These are phyloP conservation scores for Cryomyces minteri DNA, from an alignment of 495 filamentous ascomycete species.

Conservation along the genomic window DNA sequence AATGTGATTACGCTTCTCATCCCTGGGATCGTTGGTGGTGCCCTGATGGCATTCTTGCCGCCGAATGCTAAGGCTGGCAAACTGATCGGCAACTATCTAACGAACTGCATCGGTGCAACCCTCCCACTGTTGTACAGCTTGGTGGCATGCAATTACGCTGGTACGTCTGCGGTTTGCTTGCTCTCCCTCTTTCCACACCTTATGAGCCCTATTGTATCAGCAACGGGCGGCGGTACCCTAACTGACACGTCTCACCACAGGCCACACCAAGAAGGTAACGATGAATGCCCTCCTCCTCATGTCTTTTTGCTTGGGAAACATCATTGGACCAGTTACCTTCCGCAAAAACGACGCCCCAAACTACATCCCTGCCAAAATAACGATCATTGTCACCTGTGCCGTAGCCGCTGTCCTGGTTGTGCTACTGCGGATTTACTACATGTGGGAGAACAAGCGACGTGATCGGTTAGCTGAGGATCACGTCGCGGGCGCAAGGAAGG, in stretches of 20 bases:
- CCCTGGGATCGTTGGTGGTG: constrained; percentile 2
- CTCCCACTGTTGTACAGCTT: too few species aligned
- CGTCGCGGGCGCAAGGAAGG: neutral
- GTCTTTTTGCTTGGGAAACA: constrained; percentile 32
- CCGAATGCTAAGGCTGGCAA: too few species aligned
- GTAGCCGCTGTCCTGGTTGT: neutral
- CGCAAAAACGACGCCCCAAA: constrained; percentile 27
- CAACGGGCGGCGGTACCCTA: neutral
- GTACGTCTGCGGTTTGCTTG: too few species aligned
- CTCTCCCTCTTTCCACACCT: too few species aligned
- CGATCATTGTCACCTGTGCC: neutral
- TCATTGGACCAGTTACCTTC: constrained; percentile 42
- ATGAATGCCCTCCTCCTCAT: neutral
- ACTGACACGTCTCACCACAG: neutral
- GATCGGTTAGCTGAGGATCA: neutral
- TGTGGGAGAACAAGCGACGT: constrained; percentile 4
- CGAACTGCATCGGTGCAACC: too few species aligned
- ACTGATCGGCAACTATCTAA: too few species aligned
- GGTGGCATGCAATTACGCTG: too few species aligned
- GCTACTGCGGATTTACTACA: neutral
- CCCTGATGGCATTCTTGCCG: neutral
- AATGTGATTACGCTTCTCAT: constrained; percentile 1
- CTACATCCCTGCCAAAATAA: constrained; percentile 14
- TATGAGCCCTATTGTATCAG: too few species aligned
- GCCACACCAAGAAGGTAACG: neutral